A percentile compares a stretch with the other conserved stretches of the same genome.
phyloP scores from a whole-genome alignment of 108 stramenopile species.

The Fistulifera pelliculosa region DNA sequence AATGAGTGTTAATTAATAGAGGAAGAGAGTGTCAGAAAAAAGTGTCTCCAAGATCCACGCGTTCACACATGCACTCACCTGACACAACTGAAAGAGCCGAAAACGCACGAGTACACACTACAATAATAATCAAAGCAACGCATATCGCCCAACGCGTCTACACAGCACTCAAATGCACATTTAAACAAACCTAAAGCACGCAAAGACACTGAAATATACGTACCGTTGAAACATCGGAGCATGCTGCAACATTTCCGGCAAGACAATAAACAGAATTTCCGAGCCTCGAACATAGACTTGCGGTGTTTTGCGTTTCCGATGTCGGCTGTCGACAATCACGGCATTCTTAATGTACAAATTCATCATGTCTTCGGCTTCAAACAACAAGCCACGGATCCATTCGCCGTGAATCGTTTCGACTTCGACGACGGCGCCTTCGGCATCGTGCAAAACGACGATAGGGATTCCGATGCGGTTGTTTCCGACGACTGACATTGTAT shows the following conservation, averaged over 20 bases:
- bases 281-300: constrained; percentile 72
- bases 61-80: constrained; percentile 8
- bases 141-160: no score
- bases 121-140: no score
- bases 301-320: constrained; percentile 63
- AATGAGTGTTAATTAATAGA: no score
- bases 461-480: constrained; percentile 87
- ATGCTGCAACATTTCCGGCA: constrained; percentile 81
- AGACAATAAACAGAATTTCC: constrained; percentile 77
- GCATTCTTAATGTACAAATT: constrained; percentile 83
- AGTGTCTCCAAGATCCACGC: no score
- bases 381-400: constrained; percentile 72
- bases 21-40: background rate
- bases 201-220: constrained; percentile 15
- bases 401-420: constrained; percentile 82
- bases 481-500: constrained; percentile 75
- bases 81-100: background rate
- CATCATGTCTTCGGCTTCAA: constrained; percentile 89
- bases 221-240: constrained; percentile 85
- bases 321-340: constrained; percentile 44
- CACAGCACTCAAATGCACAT: no score
- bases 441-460: constrained; percentile 82
- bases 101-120: no score
- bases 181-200: no score
- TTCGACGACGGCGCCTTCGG: constrained; percentile 75